Conservation (phyloP, 345 rosid species). For the Aethionema arabicum region DNA sequence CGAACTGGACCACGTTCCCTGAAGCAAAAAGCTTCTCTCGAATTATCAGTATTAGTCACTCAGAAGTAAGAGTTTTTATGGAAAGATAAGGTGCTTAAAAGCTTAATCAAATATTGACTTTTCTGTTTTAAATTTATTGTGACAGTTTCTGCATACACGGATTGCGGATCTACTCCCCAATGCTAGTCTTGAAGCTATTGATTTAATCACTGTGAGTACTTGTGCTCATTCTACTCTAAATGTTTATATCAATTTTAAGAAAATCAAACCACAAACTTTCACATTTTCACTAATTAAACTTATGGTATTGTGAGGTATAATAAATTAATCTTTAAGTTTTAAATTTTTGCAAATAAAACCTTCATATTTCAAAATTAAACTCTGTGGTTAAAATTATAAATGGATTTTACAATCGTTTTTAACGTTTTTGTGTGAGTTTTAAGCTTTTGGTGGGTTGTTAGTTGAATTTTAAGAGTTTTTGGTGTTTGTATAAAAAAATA, state of each 20-base stretch:
- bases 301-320: no score
- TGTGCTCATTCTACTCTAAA: not conserved
- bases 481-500: no score
- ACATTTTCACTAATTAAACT: no score
- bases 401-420: no score
- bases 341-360: no score
- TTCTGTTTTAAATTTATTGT: slow-evolving; percentile 11
- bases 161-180: slow-evolving; percentile 66
- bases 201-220: slow-evolving; percentile 66
- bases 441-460: no score
- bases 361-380: no score
- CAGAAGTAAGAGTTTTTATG: slow-evolving; percentile 49
- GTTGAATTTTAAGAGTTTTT: no score
- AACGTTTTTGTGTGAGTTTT: no score
- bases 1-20: slow-evolving; percentile 72
- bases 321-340: no score
- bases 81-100: not conserved
- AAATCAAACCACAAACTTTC: no score
- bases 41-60: slow-evolving; percentile 53
- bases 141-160: slow-evolving; percentile 62
- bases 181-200: slow-evolving; percentile 82
- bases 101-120: not conserved
- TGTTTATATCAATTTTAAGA: not conserved
- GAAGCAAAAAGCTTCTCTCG: slow-evolving; percentile 66
- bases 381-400: no score